These are phyloP conservation scores for Ensete glaucum DNA, from an alignment of 176 grass and related monocot genomes.

Conservation along the genomic window DNA sequence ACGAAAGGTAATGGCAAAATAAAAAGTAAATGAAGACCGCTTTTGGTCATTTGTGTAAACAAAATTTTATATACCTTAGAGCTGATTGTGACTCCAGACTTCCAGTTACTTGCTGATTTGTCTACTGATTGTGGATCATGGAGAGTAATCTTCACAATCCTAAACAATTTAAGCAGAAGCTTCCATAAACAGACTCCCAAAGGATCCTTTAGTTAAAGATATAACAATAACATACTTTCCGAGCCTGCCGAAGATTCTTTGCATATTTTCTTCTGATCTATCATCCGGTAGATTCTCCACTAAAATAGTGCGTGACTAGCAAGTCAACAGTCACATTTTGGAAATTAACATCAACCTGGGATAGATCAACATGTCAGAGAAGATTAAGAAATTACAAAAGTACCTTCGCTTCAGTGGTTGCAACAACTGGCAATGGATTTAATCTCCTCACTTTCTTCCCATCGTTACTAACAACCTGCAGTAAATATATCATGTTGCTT, in stretches of 20 bases:
- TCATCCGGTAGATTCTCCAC: conserved; percentile 76
- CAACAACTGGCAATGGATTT: neutral
- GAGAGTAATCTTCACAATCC: conserved; percentile 62
- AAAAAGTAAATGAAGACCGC: neutral
- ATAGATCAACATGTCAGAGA: neutral
- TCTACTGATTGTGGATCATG: conserved; percentile 41
- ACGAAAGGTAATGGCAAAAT: conserved; percentile 11
- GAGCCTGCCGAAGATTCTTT: conserved; percentile 43
- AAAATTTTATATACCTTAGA: neutral
- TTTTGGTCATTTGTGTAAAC: neutral
- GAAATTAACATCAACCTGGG: neutral
- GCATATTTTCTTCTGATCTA: conserved; percentile 56
- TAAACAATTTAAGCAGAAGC: conserved; percentile 21
- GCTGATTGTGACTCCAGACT: conserved; percentile 4
- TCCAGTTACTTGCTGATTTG: conserved; percentile 36
- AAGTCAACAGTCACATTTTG: neutral
- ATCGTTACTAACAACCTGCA: conserved; percentile 13
- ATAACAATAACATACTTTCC: conserved; percentile 51
- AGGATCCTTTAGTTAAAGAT: neutral
- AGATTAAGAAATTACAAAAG: neutral
- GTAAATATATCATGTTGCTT: neutral
- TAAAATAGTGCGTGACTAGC: neutral
- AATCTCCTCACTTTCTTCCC: conserved; percentile 13
- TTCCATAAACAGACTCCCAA: conserved; percentile 11
- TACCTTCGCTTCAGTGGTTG: conserved; percentile 8